Conservation (phyloP, 2,329 filamentous ascomycete species). For the Aspergillus latus region DNA sequence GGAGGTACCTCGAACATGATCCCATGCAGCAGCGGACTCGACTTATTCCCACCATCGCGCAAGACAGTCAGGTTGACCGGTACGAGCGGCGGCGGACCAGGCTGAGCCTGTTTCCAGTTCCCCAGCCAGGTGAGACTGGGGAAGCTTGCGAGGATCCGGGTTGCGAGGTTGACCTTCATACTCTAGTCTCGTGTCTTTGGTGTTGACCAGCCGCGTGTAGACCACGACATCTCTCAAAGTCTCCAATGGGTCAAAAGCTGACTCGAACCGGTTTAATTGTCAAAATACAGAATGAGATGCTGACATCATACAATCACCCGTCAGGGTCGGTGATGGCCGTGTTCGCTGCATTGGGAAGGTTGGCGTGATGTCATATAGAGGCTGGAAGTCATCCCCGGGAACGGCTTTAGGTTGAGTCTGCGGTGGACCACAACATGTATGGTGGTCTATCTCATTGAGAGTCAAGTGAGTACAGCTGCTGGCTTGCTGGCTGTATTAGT, state of each 20-base stretch:
- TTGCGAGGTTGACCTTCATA: background rate
- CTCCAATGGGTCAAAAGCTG: background rate
- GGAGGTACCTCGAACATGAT: slow-evolving; percentile 39
- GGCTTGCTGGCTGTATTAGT: too few species aligned
- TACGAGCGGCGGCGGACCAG: background rate
- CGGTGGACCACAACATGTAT: too few species aligned
- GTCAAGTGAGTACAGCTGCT: too few species aligned
- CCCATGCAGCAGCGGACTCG: slow-evolving; percentile 36
- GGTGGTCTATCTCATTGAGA: too few species aligned
- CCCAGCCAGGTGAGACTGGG: background rate
- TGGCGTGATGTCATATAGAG: too few species aligned
- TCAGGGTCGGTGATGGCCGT: too few species aligned
- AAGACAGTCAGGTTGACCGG: slow-evolving; percentile 22
- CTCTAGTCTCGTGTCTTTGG: background rate
- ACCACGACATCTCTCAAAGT: background rate
- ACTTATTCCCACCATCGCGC: slow-evolving; percentile 31
- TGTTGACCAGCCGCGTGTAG: background rate
- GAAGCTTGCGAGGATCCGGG: background rate
- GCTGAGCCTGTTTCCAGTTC: background rate
- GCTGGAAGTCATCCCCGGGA: too few species aligned
- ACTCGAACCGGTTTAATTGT: too few species aligned
- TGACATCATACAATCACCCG: too few species aligned
- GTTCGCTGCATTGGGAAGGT: too few species aligned
- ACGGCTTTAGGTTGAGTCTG: too few species aligned
- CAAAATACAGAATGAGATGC: too few species aligned